These are phyloP conservation scores for Cladophialophora psammophila DNA, from an alignment of 2,329 filamentous ascomycete species.

Conservation along the genomic window DNA sequence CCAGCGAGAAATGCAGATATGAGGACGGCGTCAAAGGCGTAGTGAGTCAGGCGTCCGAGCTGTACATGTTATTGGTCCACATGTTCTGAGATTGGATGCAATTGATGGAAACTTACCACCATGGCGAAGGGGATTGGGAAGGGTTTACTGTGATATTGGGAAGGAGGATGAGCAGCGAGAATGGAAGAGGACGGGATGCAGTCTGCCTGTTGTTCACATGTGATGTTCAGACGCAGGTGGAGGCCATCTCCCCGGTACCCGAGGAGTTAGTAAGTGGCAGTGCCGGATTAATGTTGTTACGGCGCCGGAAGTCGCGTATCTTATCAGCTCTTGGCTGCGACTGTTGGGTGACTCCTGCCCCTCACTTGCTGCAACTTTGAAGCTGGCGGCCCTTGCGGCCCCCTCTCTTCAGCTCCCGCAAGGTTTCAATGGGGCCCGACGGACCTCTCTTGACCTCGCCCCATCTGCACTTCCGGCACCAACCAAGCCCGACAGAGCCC, in stretches of 20 bases:
- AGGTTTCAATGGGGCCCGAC: conserved; percentile 12
- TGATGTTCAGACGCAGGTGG: conserved; percentile 13
- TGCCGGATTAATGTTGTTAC: conserved; percentile 23
- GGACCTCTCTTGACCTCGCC: neutral
- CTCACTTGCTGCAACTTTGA: conserved; percentile 6
- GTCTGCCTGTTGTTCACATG: conserved; percentile 24
- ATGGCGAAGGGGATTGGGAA: conserved; percentile 43
- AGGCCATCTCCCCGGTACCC: neutral
- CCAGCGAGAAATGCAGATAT: conserved; percentile 95
- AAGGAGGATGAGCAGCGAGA: neutral
- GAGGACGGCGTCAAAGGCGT: conserved; percentile 94
- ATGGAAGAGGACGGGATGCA: neutral
- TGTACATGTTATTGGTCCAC: conserved; percentile 65
- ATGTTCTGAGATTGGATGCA: conserved; percentile 69
- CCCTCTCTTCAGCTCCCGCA: conserved; percentile 18
- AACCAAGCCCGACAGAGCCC: conserved; percentile 2
- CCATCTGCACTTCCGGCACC: conserved; percentile 10
- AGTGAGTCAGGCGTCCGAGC: conserved; percentile 92
- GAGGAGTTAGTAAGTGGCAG: neutral
- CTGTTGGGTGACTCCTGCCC: neutral
- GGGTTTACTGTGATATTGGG: conserved; percentile 3
- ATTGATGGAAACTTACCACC: conserved; percentile 56
- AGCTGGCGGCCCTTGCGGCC: conserved; percentile 11
- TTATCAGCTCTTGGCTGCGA: conserved; percentile 10
- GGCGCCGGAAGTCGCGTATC: conserved; percentile 5